These are phyloP conservation scores for Termitomyces sp. DNA, from an alignment of 768 basidiomycete species.

Conservation along the genomic window DNA sequence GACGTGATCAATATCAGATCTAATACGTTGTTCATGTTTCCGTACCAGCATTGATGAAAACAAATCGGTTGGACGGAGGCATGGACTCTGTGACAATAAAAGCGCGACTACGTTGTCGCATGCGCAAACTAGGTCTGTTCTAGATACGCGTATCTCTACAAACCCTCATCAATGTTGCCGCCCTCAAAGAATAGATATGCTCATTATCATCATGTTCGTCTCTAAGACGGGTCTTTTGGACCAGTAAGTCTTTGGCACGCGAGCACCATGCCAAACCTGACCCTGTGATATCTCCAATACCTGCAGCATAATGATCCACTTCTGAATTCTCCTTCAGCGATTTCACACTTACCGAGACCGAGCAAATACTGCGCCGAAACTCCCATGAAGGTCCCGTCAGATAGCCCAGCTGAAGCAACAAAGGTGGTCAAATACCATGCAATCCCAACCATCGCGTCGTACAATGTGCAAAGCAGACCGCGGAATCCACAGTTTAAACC, in stretches of 20 bases:
- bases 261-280: constrained; percentile 20
- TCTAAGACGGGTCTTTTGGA: constrained; percentile 61
- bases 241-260: constrained; percentile 7
- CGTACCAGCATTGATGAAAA: constrained; percentile 70
- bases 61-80: constrained; percentile 50
- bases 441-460: constrained; percentile 30
- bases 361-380: constrained; percentile 44
- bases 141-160: constrained; percentile 61
- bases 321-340: not conserved
- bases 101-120: constrained; percentile 73
- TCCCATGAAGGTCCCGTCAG: constrained; percentile 21
- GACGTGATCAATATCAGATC: constrained; percentile 22
- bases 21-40: not conserved
- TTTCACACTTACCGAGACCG: constrained; percentile 45
- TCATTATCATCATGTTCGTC: constrained; percentile 74
- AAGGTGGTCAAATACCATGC: constrained; percentile 40
- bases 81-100: constrained; percentile 67
- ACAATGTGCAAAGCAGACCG: constrained; percentile 26
- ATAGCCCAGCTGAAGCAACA: constrained; percentile 28
- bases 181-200: not conserved
- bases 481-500: constrained; percentile 24
- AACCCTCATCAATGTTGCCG: not conserved
- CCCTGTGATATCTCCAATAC: constrained; percentile 74
- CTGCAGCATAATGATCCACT: constrained; percentile 23
- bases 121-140: constrained; percentile 69